Conservation (phyloP, 495 filamentous ascomycete species). For the Achaetomiella virescens region DNA sequence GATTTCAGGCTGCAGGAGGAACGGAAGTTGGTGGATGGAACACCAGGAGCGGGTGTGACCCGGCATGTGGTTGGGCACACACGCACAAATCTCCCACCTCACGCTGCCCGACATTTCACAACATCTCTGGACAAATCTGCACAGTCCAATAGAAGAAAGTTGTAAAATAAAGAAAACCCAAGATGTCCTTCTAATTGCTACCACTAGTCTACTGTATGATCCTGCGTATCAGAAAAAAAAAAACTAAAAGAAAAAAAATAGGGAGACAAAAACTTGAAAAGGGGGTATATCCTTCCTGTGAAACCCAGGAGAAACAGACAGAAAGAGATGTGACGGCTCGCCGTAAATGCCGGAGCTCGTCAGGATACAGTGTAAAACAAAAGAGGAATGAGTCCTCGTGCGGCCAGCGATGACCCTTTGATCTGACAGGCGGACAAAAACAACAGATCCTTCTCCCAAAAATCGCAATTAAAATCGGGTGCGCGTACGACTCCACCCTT, state of each 20-base stretch:
- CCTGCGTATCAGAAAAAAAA: neutral
- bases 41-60: neutral
- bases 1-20: neutral
- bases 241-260: constrained; percentile 1
- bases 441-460: constrained; percentile 1
- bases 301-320: constrained; percentile 20
- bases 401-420: constrained; percentile 13
- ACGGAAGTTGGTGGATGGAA: neutral
- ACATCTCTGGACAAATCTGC: too few relatives aligned
- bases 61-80: neutral
- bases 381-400: constrained; percentile 13
- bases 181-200: constrained; percentile 16
- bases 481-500: neutral
- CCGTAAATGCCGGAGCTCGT: constrained; percentile 18
- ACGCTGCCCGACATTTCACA: too few relatives aligned
- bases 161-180: neutral
- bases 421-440: neutral
- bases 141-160: too few relatives aligned
- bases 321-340: constrained; percentile 13
- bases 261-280: constrained; percentile 7
- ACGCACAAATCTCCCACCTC: neutral
- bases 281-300: constrained; percentile 36
- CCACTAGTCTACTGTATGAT: constrained; percentile 7
- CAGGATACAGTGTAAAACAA: constrained; percentile 9
- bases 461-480: constrained; percentile 2